Conservation (phyloP, 1,284 basidiomycete genomes). For the Porodaedalea pini region DNA sequence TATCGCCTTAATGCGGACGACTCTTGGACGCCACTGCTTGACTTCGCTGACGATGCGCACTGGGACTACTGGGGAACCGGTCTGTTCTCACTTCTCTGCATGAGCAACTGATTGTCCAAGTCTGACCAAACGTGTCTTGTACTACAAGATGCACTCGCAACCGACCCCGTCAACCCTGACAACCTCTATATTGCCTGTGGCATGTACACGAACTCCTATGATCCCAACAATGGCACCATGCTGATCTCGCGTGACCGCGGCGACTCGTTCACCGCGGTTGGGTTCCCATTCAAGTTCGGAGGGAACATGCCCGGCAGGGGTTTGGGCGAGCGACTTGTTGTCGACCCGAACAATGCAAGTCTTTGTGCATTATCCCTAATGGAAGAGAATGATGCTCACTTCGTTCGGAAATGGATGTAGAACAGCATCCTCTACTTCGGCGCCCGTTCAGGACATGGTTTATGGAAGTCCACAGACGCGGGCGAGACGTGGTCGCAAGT, state of each 20-base stretch:
- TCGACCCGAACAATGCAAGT: slow-evolving; percentile 19
- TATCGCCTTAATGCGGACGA: slow-evolving; percentile 27
- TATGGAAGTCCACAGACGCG: slow-evolving; percentile 26
- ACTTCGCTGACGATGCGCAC: slow-evolving; percentile 24
- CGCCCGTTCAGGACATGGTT: slow-evolving; percentile 27
- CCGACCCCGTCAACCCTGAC: slow-evolving; percentile 26
- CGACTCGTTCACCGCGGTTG: slow-evolving; percentile 21
- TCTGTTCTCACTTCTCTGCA: neutral
- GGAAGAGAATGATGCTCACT: neutral
- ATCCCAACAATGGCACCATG: slow-evolving; percentile 27
- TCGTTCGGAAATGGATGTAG: neutral
- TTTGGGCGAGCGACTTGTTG: slow-evolving; percentile 21
- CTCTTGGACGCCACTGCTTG: slow-evolving; percentile 23
- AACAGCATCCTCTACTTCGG: slow-evolving; percentile 27
- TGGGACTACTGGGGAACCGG: slow-evolving; percentile 23
- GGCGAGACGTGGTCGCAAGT: slow-evolving; percentile 22
- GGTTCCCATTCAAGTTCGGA: slow-evolving; percentile 27
- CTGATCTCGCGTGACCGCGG: slow-evolving; percentile 23
- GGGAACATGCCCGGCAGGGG: slow-evolving; percentile 30
- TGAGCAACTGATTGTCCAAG: neutral
- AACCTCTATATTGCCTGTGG: slow-evolving; percentile 24
- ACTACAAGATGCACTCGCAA: slow-evolving; percentile 22
- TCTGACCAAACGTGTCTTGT: neutral
- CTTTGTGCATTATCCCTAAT: neutral
- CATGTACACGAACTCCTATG: slow-evolving; percentile 29